Conservation (phyloP, 345 rosid genomes). For the Turnera subulata region DNA sequence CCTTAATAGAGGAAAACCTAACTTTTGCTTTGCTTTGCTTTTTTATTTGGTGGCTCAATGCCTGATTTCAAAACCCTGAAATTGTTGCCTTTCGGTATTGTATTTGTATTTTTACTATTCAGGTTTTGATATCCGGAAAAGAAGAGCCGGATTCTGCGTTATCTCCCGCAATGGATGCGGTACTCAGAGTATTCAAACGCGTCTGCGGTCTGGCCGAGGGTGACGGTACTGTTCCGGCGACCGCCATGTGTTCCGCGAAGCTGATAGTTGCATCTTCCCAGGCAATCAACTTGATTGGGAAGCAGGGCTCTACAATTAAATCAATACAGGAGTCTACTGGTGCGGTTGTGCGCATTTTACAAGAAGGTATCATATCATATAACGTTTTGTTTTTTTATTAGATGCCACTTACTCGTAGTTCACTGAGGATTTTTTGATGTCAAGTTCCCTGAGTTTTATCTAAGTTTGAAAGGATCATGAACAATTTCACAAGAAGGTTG, state of each 20-base stretch:
- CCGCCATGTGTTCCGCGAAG: constrained; percentile 44
- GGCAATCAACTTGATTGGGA: constrained; percentile 85
- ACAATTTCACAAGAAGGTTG: no score
- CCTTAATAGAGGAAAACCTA: neutral
- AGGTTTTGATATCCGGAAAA: constrained; percentile 59
- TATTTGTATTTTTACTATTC: neutral
- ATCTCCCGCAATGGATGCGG: constrained; percentile 64
- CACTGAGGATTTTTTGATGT: neutral
- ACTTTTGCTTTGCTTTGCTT: neutral
- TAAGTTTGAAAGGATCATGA: no score
- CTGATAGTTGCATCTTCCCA: constrained; percentile 80
- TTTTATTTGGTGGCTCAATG: neutral
- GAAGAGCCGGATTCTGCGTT: constrained; percentile 50
- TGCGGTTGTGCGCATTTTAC: constrained; percentile 69
- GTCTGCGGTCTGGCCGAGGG: constrained; percentile 40
- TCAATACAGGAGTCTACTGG: constrained; percentile 80
- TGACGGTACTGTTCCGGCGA: constrained; percentile 19
- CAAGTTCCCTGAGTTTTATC: neutral
- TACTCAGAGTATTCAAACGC: constrained; percentile 45
- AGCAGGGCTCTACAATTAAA: constrained; percentile 78
- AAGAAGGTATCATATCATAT: constrained; percentile 46
- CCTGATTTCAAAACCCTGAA: neutral
- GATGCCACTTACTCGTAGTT: neutral
- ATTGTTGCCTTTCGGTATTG: neutral
- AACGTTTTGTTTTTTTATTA: neutral